These are phyloP conservation scores for Neospora caninum DNA, from an alignment of 169 alveolate species.

Conservation along the genomic window DNA sequence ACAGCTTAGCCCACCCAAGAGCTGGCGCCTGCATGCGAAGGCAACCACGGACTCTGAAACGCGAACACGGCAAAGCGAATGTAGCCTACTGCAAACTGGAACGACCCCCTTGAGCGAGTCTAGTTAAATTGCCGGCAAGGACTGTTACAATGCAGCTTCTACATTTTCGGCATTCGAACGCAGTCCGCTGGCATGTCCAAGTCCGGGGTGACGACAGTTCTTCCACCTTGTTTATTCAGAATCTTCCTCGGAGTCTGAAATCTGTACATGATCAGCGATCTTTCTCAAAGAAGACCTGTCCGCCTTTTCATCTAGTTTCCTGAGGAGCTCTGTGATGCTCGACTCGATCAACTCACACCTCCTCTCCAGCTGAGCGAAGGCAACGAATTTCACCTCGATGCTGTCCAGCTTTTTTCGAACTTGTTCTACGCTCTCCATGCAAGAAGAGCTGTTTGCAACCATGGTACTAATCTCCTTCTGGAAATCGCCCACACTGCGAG, in stretches of 20 bases:
- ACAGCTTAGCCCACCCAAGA: no score
- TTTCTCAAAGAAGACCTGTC: not conserved
- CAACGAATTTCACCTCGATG: not conserved
- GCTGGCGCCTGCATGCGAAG: no score
- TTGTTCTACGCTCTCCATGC: not conserved
- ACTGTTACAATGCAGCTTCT: no score
- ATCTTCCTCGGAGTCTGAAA: not conserved
- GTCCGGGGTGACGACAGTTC: no score
- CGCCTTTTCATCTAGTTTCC: constrained; percentile 47
- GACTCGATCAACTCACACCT: constrained; percentile 33
- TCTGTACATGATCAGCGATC: constrained; percentile 1
- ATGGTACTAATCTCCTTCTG: not conserved
- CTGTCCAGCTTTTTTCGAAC: not conserved
- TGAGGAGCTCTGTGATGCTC: constrained; percentile 36
- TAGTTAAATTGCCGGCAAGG: no score
- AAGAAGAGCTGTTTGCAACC: not conserved
- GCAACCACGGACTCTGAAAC: no score
- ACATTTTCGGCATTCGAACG: no score
- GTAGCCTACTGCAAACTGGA: no score
- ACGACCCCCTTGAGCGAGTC: no score
- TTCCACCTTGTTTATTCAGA: no score
- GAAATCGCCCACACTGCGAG: not conserved
- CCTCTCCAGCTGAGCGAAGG: constrained; percentile 28
- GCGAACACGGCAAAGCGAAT: no score
- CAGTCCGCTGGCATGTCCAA: no score